Base-by-base conservation (phyloP, 805 yeast genomes). In the Ogataea pilisensis region DNA sequence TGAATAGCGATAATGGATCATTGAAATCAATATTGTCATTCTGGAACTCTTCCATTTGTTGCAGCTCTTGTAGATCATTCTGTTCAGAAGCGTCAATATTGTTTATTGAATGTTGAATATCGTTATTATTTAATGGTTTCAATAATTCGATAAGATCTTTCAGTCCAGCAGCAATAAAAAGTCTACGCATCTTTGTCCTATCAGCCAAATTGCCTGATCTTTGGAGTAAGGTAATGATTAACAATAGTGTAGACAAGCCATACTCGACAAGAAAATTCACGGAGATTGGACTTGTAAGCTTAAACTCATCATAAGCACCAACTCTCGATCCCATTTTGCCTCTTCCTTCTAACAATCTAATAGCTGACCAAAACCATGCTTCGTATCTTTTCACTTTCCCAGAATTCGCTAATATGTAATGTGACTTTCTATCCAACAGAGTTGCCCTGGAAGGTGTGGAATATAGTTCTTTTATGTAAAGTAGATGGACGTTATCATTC, bases 321-420 rank as follows among this genome's bases (percentile, higher is more conserved):
- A 91, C 98, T 53, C 83, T 62, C 1, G 96, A 86, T 9, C 96
- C 96, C 74, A 85, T 72, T 53, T 80, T 83, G 7, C 98, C 98
- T 51, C 90, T 74, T 2, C 96, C 96, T 37, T 58, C 54, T 22
- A 63, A 48, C 2, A 60, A 41, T 22, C 64, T 39, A 20, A 54
- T 44, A 16, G 54, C 51, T 14, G 61, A 50, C 62, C 63, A 57
- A 16, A 64, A 44, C 67, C 68, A 64, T 1, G 60, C 61, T 38
- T 64, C 68, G 35, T 58, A 60, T 34, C 55, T 50, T 32, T 50
- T 49, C 14, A 56, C 50, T 13, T 50, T 49, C 28, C 66, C 51
- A 3, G 47, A 39, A 26, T 55, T 53, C 8, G 47, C 30, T 20
- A 63, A 21, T 8, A 61, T 43, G 22, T 55, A 54, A 25, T 51